Conservation (phyloP, 2,329 filamentous ascomycete genomes). For the Chrysoporthe cubensis region DNA sequence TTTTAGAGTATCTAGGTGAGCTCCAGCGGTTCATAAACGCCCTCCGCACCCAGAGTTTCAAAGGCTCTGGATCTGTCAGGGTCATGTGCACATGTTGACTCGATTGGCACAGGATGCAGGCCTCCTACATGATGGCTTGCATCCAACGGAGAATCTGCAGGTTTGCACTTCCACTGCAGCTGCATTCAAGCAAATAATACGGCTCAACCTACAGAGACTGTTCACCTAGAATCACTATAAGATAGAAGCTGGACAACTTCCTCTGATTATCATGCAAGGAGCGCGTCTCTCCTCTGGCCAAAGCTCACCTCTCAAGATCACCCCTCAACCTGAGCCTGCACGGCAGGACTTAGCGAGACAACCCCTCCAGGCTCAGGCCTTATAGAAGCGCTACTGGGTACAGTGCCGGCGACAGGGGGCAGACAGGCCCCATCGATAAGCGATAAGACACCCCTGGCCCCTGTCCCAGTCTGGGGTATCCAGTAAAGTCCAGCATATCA, state of each 20-base stretch:
- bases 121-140: neutral
- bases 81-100: neutral
- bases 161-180: neutral
- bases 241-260: too few relatives aligned
- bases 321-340: too few relatives aligned
- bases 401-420: neutral
- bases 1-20: neutral
- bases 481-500: neutral
- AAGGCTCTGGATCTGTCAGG: neutral
- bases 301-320: too few relatives aligned
- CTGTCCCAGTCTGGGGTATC: neutral
- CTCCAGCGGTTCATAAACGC: neutral
- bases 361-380: neutral
- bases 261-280: too few relatives aligned
- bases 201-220: neutral
- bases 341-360: neutral
- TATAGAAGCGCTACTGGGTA: neutral
- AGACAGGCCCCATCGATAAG: neutral
- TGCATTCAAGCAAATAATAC: neutral
- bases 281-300: neutral
- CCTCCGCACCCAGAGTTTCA: neutral
- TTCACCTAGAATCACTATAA: neutral
- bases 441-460: constrained; percentile 4
- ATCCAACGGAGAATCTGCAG: neutral
- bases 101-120: neutral